Evolutionary conservation across 768 basidiomycete genomes (phyloP).

Genomic region (Mycena maculata): DNA sequence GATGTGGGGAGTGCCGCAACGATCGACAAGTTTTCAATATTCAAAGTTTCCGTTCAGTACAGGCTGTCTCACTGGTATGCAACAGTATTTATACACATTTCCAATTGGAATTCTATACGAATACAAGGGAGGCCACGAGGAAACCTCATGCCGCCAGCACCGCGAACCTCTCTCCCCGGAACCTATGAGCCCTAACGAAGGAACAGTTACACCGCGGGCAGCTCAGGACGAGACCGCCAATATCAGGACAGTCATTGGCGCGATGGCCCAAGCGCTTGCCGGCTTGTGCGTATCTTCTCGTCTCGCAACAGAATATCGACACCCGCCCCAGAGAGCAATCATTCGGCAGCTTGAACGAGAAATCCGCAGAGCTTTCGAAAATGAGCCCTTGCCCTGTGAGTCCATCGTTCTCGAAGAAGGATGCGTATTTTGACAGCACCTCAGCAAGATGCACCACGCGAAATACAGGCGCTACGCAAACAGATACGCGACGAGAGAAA

Average conservation of each 20-base stretch:
- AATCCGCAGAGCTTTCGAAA: slow-evolving; percentile 42
- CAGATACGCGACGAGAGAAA: slow-evolving; percentile 45
- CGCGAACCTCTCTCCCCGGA: not conserved
- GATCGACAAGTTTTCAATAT: no score
- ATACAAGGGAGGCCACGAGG: slow-evolving; percentile 32
- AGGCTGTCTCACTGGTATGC: no score
- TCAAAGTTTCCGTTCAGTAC: no score
- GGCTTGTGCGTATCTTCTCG: slow-evolving; percentile 33
- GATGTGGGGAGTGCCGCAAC: no score
- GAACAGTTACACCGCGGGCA: slow-evolving; percentile 31
- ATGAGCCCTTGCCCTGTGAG: slow-evolving; percentile 46
- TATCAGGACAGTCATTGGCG: slow-evolving; percentile 22
- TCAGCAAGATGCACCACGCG: slow-evolving; percentile 24
- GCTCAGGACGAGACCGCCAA: slow-evolving; percentile 19
- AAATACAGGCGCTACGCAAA: slow-evolving; percentile 37
- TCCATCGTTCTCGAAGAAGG: not conserved
- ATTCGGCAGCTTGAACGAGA: slow-evolving; percentile 46
- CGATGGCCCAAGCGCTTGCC: slow-evolving; percentile 29
- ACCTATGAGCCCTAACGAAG: slow-evolving; percentile 31
- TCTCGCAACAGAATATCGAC: not conserved
- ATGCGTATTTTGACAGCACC: not conserved
- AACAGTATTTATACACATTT: not conserved
- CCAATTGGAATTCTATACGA: slow-evolving; percentile 14
- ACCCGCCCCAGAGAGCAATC: slow-evolving; percentile 33
- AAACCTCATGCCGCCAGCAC: slow-evolving; percentile 30